Evolutionary conservation across 495 filamentous ascomycete species (phyloP), one percentile per base, ranked within the genome.

Genomic region (Parmelia sp.): DNA sequence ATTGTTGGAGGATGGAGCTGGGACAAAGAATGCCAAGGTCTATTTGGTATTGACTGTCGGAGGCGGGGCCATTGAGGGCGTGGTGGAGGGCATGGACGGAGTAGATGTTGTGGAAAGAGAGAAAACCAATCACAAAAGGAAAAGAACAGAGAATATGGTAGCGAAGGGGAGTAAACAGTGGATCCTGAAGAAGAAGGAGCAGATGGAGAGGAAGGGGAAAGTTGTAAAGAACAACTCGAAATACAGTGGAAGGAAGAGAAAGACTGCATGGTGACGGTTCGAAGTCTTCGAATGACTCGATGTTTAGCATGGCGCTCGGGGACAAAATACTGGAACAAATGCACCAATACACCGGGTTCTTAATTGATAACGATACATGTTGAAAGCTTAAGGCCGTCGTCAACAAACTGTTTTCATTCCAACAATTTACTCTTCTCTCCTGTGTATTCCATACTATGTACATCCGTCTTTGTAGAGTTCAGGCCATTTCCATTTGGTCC

Each of bases 31-130:
- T 68, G 83, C 82, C 68, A 98, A 98, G 79, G 71, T 93, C 21
- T 98, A 97, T 73, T 76, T 98, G n/a, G 92, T 97, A 8, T 75
- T 97, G 59, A 96, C 90, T 21, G 94, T 95, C 31, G 94, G 94
- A 37, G 90, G 89, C 19, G 88, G 84, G 31, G 86, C 86, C n/a
- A 71, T 87, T 39, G 81, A 80, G 51, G 84, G 85, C 21, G 93
- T 96, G 74, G 95, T 97, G 68, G 92, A 90, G 0, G 86, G 89
- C 36, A 89, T 97, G 90, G 88, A 92, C 36, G 90, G 84, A 65
- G 92, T 98, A 15, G 88, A 79, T 76, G 84, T 98, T 21, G 70
- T 88, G 66, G 93, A 96, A 76, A 75, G 82, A 49, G 78, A 90
- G 70, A 85, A 76, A 80, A 84, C 74, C 72, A 78, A 72, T 70